Percentiles rank a stretch among this genome's conserved stretches.
phyloP scores from a whole-genome alignment of 805 yeast genomes.

The Cyberlindnera saturnus region DNA sequence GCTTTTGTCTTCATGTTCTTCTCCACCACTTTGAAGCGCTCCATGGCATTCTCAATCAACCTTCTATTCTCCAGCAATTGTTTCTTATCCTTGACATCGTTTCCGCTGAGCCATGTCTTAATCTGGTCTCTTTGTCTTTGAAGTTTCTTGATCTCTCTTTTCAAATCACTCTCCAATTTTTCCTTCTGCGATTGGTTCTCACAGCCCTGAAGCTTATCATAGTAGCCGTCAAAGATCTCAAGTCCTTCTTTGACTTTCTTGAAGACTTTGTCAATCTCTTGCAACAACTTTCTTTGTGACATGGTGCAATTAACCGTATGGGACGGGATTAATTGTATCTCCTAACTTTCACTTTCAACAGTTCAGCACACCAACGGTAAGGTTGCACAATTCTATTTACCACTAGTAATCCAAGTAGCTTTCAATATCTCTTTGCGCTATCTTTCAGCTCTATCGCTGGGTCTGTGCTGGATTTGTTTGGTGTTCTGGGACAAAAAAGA shows the following conservation, averaged over 20 bases:
- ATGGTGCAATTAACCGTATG: slow-evolving; percentile 16
- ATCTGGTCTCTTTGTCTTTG: slow-evolving; percentile 94
- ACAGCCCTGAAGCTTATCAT: slow-evolving; percentile 77
- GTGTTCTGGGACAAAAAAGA: too few species aligned
- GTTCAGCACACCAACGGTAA: too few species aligned
- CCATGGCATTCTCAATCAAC: slow-evolving; percentile 79
- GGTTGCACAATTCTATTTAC: too few species aligned
- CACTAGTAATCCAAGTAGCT: too few species aligned
- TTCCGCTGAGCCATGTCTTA: slow-evolving; percentile 89
- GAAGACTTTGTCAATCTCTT: slow-evolving; percentile 87
- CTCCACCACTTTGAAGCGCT: slow-evolving; percentile 90
- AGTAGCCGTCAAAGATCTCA: slow-evolving; percentile 73
- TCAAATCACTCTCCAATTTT: slow-evolving; percentile 85
- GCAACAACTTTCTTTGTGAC: slow-evolving; percentile 43
- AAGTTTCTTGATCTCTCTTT: slow-evolving; percentile 89
- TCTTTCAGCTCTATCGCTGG: too few species aligned
- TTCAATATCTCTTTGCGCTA: too few species aligned
- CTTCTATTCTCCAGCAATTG: slow-evolving; percentile 70
- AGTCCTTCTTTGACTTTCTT: slow-evolving; percentile 92
- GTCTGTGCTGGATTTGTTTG: too few species aligned
- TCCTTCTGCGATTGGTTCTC: slow-evolving; percentile 88
- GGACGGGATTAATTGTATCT: too few species aligned
- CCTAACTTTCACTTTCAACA: too few species aligned
- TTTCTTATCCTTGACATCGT: slow-evolving; percentile 86
- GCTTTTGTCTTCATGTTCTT: slow-evolving; percentile 91